Evolutionary conservation across 305 asterid genomes (phyloP), one percentile per base, ranked within the genome.

Genomic region (Fraxinus baroniana): DNA sequence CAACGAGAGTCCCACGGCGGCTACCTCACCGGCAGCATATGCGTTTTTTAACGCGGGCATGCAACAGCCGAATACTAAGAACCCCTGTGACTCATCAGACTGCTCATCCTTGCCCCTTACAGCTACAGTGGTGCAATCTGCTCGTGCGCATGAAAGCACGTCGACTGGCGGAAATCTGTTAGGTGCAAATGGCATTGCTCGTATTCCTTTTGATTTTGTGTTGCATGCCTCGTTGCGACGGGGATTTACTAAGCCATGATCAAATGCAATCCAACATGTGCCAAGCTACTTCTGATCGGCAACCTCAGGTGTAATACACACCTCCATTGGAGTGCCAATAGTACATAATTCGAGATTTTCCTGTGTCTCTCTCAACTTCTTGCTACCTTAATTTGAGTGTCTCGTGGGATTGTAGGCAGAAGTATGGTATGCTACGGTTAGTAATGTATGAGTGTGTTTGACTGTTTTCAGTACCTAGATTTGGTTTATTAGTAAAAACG

Each of bases 21-120:
- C 97, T 9, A 32, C 94, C 79, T 88, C 97, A 60, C 98, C 97
- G 0, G 87, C 88, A 72, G 95, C 93, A 24, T 88, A 89, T 73
- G 85, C 90, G 0, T 95, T 95, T 78, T 95, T 94, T 85, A 90
- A 94, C 86, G 94, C 97, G 15, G 85, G 86, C 18, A 66, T 82
- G 3, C 84, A 74, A 20, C 86, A 73, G 66, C 89, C 86, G 10
- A 79, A 46, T 28, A 24, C 78, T 3, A 80, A 77, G 36, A 82
- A 32, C 77, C 80, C 83, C n/a, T 82, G 88, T 17, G 78, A 20
- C 28, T 80, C 84, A 49, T 68, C 90, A 73, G 85, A 84, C 17
- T 87, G 91, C 60, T 80, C 86, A 30, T 83, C 86, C 37, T 70
- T 92, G 83, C 97, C 97, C 2, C 80, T 90, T 10, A 94, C 97